Evolutionary conservation across 2,329 filamentous ascomycete genomes (phyloP).

Genomic region (Plectosphaerella plurivora): DNA sequence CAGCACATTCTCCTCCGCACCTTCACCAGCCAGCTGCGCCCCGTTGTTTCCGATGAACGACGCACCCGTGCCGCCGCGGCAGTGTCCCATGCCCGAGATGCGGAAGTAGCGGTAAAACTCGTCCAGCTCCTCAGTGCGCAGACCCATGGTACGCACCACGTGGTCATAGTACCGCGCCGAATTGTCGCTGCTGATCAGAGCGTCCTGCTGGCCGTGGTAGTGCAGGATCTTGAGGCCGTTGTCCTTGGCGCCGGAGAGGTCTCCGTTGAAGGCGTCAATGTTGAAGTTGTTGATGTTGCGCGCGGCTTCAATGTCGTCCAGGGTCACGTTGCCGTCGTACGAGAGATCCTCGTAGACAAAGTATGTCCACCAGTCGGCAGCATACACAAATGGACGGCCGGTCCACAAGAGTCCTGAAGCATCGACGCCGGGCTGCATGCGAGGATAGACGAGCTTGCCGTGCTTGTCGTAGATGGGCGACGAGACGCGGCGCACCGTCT

Average conservation of each 20-base stretch:
- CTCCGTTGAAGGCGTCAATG: constrained; percentile 30
- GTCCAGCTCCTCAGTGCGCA: constrained; percentile 22
- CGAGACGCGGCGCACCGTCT: constrained; percentile 24
- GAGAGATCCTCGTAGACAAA: constrained; percentile 31
- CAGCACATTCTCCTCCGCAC: constrained; percentile 38
- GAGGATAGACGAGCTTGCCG: constrained; percentile 32
- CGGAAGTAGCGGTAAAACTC: constrained; percentile 48
- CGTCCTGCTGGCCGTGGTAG: constrained; percentile 40
- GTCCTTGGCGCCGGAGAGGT: constrained; percentile 31
- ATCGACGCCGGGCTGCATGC: constrained; percentile 38
- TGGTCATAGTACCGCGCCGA: constrained; percentile 1
- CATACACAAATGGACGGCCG: not conserved
- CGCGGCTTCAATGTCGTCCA: constrained; percentile 24
- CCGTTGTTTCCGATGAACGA: constrained; percentile 18
- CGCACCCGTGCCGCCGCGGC: constrained; percentile 40
- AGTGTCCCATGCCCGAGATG: constrained; percentile 51
- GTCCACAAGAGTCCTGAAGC: not conserved
- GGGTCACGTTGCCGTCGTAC: constrained; percentile 31
- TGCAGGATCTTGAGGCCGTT: constrained; percentile 38
- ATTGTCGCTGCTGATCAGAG: constrained; percentile 26
- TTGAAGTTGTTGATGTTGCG: constrained; percentile 29
- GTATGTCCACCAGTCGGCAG: constrained; percentile 24
- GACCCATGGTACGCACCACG: constrained; percentile 23
- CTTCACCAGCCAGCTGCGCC: constrained; percentile 10
- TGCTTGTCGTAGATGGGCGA: constrained; percentile 19